phyloP scores from a whole-genome alignment of 78 protist species.

The Creolimax fragrantissima region DNA sequence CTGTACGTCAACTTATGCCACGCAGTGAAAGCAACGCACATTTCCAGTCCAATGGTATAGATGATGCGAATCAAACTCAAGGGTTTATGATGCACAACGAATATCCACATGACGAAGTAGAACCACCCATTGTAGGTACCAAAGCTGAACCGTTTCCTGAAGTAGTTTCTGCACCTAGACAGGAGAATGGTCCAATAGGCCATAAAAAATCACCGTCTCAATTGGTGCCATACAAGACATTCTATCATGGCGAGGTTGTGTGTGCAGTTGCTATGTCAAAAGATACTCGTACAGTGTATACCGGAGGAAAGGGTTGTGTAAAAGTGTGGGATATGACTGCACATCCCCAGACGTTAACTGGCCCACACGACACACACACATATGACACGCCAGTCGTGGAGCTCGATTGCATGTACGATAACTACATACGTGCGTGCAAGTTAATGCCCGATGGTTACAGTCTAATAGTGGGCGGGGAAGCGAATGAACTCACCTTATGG shows the following conservation, averaged over 20 bases:
- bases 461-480: constrained; percentile 27
- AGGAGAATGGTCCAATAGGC: too few relatives aligned
- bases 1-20: too few relatives aligned
- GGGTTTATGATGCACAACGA: too few relatives aligned
- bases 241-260: constrained; percentile 4
- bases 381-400: not conserved
- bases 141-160: too few relatives aligned
- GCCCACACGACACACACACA: not conserved
- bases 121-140: too few relatives aligned
- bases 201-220: too few relatives aligned
- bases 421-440: constrained; percentile 31
- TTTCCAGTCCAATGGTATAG: too few relatives aligned
- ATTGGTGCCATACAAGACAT: not conserved
- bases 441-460: constrained; percentile 9
- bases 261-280: constrained; percentile 15
- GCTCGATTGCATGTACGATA: not conserved
- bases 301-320: constrained; percentile 15
- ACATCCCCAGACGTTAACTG: not conserved
- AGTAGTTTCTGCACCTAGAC: too few relatives aligned
- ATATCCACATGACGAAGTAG: too few relatives aligned
- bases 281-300: not conserved
- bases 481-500: not conserved
- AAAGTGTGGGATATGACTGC: not conserved
- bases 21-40: too few relatives aligned
- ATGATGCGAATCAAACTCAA: too few relatives aligned